phyloP scores from a whole-genome alignment of 805 yeast genomes.

The Brettanomyces custersianus region DNA sequence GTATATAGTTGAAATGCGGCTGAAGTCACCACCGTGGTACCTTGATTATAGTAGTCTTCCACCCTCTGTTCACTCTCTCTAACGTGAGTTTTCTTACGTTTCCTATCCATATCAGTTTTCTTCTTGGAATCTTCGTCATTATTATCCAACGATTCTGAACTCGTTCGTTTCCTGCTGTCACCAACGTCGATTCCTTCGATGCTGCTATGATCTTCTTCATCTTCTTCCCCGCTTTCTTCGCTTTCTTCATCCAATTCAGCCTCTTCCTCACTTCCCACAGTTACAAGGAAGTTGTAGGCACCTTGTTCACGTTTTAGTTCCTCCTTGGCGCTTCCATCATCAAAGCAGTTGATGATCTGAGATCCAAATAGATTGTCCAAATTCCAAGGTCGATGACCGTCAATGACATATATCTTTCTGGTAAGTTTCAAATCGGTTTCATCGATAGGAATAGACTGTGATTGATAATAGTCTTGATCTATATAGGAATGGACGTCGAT shows the following conservation, averaged over 20 bases:
- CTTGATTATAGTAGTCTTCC: constrained; percentile 75
- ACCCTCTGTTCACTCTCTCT: constrained; percentile 43
- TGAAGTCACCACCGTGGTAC: constrained; percentile 69
- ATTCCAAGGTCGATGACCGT: constrained; percentile 96
- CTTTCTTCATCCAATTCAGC: constrained; percentile 29
- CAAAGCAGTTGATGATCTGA: constrained; percentile 67
- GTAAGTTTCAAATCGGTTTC: constrained; percentile 24
- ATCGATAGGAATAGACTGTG: constrained; percentile 1
- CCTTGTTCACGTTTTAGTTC: constrained; percentile 45
- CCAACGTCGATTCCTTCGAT: constrained; percentile 18
- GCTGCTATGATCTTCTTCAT: constrained; percentile 18
- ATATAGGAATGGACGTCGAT: constrained; percentile 48
- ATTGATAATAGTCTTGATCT: constrained; percentile 17
- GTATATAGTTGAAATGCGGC: constrained; percentile 75
- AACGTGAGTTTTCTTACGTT: constrained; percentile 32
- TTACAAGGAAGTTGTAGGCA: constrained; percentile 51
- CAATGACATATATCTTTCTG: constrained; percentile 71
- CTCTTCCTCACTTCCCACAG: constrained; percentile 28
- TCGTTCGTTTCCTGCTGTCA: constrained; percentile 3
- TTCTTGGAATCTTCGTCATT: neutral
- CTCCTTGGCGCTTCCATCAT: constrained; percentile 70
- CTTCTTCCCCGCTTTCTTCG: constrained; percentile 24
- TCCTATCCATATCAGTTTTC: constrained; percentile 21
- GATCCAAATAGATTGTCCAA: constrained; percentile 86
- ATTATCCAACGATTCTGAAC: neutral